phyloP scores from a whole-genome alignment of 1,284 basidiomycete species.

The Spongiforma sp. region DNA sequence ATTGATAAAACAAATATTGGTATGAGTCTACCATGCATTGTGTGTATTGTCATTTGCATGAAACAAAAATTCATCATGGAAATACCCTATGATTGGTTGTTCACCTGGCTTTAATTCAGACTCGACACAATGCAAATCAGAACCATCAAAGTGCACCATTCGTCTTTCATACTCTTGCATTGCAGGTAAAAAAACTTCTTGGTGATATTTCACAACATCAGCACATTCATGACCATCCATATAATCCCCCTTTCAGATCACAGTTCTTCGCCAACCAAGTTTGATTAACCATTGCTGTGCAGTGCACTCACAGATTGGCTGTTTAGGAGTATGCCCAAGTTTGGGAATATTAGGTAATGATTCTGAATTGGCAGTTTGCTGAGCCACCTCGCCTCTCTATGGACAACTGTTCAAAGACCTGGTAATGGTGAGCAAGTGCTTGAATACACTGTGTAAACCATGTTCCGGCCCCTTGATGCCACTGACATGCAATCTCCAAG shows the following conservation, averaged over 20 bases:
- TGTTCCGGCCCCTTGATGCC: not conserved
- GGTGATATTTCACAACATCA: conserved; percentile 44
- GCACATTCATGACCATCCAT: conserved; percentile 39
- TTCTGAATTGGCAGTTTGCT: conserved; percentile 7
- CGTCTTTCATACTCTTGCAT: conserved; percentile 31
- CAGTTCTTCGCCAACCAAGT: too few relatives aligned
- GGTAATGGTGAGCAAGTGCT: too few relatives aligned
- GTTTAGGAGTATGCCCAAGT: not conserved
- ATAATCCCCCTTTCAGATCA: conserved; percentile 45
- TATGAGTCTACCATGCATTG: not conserved
- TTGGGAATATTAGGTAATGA: not conserved
- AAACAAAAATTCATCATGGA: conserved; percentile 42
- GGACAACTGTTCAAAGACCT: conserved; percentile 43
- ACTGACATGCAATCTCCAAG: conserved; percentile 10
- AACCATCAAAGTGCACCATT: conserved; percentile 16
- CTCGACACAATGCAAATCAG: not conserved
- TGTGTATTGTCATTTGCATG: too few relatives aligned
- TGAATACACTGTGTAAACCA: not conserved
- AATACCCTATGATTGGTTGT: conserved; percentile 34
- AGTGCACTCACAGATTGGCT: not conserved
- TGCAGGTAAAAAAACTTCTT: too few relatives aligned
- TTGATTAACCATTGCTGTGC: not conserved
- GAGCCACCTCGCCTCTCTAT: conserved; percentile 35
- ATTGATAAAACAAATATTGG: not conserved
- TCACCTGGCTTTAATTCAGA: conserved; percentile 35